phyloP scores from a whole-genome alignment of 2,329 filamentous ascomycete species.

The Ophiocordyceps unilateralis region DNA sequence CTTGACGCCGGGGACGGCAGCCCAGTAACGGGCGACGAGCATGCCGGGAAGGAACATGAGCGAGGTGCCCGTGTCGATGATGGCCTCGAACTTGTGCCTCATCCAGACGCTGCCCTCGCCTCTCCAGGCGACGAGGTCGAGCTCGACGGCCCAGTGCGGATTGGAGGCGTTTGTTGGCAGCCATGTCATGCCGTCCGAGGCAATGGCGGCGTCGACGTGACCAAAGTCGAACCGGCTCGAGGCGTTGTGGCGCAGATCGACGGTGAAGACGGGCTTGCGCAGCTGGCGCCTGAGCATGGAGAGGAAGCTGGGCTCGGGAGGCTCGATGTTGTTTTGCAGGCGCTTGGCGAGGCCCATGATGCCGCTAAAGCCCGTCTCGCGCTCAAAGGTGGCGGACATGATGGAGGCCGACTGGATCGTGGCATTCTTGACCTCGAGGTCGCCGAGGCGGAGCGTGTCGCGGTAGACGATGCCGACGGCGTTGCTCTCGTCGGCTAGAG shows the following conservation, averaged over 20 bases:
- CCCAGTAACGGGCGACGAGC: conserved; percentile 44
- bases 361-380: conserved; percentile 25
- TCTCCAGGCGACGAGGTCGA: conserved; percentile 26
- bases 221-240: conserved; percentile 35
- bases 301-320: conserved; percentile 25
- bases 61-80: conserved; percentile 53
- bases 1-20: conserved; percentile 26
- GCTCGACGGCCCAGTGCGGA: conserved; percentile 25
- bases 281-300: conserved; percentile 24
- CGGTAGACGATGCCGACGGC: conserved; percentile 30
- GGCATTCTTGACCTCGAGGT: conserved; percentile 23
- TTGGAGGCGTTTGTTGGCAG: conserved; percentile 14
- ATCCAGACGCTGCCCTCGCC: conserved; percentile 32
- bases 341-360: conserved; percentile 34
- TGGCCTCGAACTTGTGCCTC: conserved; percentile 30
- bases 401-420: conserved; percentile 30
- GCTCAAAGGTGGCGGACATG: conserved; percentile 25
- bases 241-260: conserved; percentile 29
- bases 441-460: conserved; percentile 30
- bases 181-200: conserved; percentile 25
- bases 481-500: conserved; percentile 23
- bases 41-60: conserved; percentile 41
- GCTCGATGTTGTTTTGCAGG: conserved; percentile 24
- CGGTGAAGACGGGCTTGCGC: conserved; percentile 26
- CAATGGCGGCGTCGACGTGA: conserved; percentile 21